A percentile compares a stretch with the other conserved stretches of the same genome.
These are phyloP conservation scores for Citrus mangshanensis DNA, from an alignment of 345 rosid species.

Conservation along the genomic window DNA sequence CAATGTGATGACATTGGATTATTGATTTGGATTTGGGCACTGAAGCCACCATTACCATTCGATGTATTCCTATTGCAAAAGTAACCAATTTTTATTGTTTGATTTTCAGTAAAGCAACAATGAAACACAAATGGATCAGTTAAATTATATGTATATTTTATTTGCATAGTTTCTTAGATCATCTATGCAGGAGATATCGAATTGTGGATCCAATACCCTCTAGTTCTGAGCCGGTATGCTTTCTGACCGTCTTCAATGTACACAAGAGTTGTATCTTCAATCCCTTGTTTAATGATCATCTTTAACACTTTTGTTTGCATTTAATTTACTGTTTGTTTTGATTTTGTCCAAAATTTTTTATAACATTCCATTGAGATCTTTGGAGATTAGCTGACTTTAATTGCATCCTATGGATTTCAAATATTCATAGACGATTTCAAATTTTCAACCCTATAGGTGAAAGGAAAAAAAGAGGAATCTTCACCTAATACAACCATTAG, in stretches of 20 bases:
- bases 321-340: too few relatives aligned
- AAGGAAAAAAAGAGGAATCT: not conserved
- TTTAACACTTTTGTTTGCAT: too few relatives aligned
- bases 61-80: conserved; percentile 12
- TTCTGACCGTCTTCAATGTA: not conserved
- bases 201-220: not conserved
- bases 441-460: not conserved
- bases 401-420: not conserved
- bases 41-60: conserved; percentile 4
- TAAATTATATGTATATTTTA: not conserved
- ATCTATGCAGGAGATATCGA: not conserved
- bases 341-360: too few relatives aligned
- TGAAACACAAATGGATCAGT: not conserved
- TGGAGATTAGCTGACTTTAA: not conserved
- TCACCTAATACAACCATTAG: conserved; percentile 1
- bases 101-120: not conserved
- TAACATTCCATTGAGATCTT: not conserved
- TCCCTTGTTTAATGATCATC: not conserved
- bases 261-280: not conserved
- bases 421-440: not conserved
- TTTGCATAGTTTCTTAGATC: not conserved
- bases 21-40: too few relatives aligned
- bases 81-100: conserved; percentile 1
- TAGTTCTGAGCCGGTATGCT: not conserved
- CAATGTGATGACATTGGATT: too few relatives aligned